Evolutionary conservation across 108 stramenopile genomes (phyloP), one percentile per base, ranked within the genome.

Genomic region (Stephanodiscus triporus): DNA sequence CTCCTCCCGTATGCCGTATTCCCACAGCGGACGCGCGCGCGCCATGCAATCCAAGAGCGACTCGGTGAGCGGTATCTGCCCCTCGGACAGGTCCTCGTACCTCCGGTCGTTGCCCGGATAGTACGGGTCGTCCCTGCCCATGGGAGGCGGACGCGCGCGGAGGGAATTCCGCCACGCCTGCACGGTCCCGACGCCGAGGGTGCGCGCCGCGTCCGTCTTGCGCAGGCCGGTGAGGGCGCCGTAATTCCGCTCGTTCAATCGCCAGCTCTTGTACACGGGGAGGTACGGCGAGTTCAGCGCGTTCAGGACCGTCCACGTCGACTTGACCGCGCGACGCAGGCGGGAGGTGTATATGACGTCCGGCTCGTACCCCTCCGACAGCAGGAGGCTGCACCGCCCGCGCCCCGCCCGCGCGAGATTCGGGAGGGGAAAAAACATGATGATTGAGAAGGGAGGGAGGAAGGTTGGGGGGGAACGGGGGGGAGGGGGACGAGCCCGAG

Each of bases 211-310:
- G 50, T 87, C 88, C 55, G 85, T 81, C 75, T 93, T 95, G 13
- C 80, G 68, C 40, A 80, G 55, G 16, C 94, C 94, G 14, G 86
- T 84, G 17, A 95, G 59, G 8, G 91, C 90, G 45, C 94, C 94
- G 66, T 93, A 95, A 73, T 77, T 80, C 29, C 94, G 73, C 54
- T 95, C 89, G 76, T 95, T 95, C 51, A 95, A 71, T 29, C 91
- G 86, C 87, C 87, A 95, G 49, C 82, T 75, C 56, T 89, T 87
- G 57, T 78, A 81, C 1, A 89, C 83, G 14, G 89, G 88, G 2
- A 85, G 76, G 78, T 88, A 86, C 32, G 87, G 81, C 48, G 77
- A 57, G 47, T 72, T 63, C 55, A 92, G 49, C 37, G 74, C 86
- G 26, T 81, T 75, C 27, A 91, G 65, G 0, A 93, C 57, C 27